phyloP scores from a whole-genome alignment of 1,139 yeast genomes.

The Hemisphaericaspora subhashii region DNA sequence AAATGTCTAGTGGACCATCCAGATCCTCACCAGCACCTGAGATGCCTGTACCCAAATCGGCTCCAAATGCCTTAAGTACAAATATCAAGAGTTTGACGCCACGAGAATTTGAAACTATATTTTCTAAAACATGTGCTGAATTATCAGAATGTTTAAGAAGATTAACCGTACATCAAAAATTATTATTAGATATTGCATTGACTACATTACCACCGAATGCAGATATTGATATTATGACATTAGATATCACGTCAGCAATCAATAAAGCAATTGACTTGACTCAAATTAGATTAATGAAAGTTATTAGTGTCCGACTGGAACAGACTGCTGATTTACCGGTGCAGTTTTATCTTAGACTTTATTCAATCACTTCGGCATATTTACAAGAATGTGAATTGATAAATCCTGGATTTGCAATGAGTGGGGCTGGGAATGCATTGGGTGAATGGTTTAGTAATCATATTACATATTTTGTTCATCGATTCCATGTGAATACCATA shows the following conservation, averaged over 20 bases:
- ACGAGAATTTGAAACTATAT: constrained; percentile 71
- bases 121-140: constrained; percentile 58
- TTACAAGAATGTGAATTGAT: constrained; percentile 82
- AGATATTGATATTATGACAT: constrained; percentile 48
- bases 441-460: constrained; percentile 71
- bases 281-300: constrained; percentile 75
- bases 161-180: constrained; percentile 74
- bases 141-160: constrained; percentile 74
- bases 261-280: constrained; percentile 69
- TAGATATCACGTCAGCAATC: constrained; percentile 63
- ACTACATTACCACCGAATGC: constrained; percentile 43
- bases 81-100: constrained; percentile 66
- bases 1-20: constrained; percentile 28
- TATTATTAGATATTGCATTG: constrained; percentile 71
- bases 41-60: constrained; percentile 13
- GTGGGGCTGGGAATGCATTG: constrained; percentile 49
- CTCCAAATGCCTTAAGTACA: constrained; percentile 37
- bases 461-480: constrained; percentile 56
- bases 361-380: constrained; percentile 66
- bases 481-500: constrained; percentile 55
- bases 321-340: constrained; percentile 59
- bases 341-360: constrained; percentile 62
- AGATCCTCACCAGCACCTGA: constrained; percentile 34
- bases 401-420: constrained; percentile 68
- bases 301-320: constrained; percentile 75